phyloP scores from a whole-genome alignment of 1,284 basidiomycete genomes.

The Heterobasidion occidentale region DNA sequence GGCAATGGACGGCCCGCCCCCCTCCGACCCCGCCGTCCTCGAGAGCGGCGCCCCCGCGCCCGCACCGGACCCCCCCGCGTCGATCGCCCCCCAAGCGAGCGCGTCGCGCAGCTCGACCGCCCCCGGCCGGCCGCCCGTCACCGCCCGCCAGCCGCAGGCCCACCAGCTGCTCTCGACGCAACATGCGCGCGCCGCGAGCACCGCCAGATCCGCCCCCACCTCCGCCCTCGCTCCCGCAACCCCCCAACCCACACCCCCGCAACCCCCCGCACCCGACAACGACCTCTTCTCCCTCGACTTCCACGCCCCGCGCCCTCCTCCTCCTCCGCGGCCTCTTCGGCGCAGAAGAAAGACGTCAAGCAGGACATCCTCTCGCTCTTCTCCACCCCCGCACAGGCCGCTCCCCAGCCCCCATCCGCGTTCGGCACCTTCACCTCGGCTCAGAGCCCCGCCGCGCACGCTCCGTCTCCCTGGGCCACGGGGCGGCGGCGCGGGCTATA shows the following conservation, averaged over 20 bases:
- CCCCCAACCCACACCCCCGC: constrained; percentile 11
- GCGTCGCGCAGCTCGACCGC: constrained; percentile 18
- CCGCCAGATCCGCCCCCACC: constrained; percentile 17
- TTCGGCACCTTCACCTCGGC: constrained; percentile 19
- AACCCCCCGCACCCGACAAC: constrained; percentile 27
- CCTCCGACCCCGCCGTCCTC: constrained; percentile 75
- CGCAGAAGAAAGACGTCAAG: constrained; percentile 65
- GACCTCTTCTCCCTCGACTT: constrained; percentile 87
- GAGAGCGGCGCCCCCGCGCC: constrained; percentile 37
- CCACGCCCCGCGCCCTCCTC: constrained; percentile 39
- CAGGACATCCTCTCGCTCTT: constrained; percentile 86
- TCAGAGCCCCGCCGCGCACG: constrained; percentile 3
- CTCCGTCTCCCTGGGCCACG: constrained; percentile 9
- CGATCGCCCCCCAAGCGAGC: constrained; percentile 20
- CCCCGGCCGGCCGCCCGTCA: constrained; percentile 24
- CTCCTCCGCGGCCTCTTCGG: constrained; percentile 21
- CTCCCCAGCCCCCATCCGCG: constrained; percentile 14
- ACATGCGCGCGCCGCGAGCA: constrained; percentile 16
- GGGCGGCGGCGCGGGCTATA: constrained; percentile 2
- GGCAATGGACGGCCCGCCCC: constrained; percentile 86
- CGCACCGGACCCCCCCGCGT: constrained; percentile 13
- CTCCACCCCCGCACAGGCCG: constrained; percentile 36
- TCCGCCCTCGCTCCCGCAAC: constrained; percentile 12
- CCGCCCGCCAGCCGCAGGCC: constrained; percentile 42
- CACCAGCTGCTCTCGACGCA: constrained; percentile 46